Evolutionary conservation across 306 rosid species (phyloP).

Genomic region (Castanopsis chinensis): DNA sequence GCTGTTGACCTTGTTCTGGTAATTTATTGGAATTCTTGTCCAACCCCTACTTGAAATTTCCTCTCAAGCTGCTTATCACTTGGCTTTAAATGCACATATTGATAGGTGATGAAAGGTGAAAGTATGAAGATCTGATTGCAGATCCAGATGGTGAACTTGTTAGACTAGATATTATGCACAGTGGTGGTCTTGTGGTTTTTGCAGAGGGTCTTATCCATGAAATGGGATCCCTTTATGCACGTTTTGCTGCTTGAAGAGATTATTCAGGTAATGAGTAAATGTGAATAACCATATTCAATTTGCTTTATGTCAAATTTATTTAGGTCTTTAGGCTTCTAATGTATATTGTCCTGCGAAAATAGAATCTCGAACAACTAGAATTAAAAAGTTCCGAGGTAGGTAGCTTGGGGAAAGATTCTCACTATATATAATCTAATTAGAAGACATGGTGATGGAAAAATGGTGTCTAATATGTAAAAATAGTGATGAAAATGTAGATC

Average conservation of each 20-base stretch:
- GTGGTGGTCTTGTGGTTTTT: constrained; percentile 86
- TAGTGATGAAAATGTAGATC: too few species aligned
- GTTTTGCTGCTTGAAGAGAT: constrained; percentile 90
- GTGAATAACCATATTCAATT: neutral
- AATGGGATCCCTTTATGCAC: constrained; percentile 88
- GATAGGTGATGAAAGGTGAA: constrained; percentile 76
- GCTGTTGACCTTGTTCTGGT: constrained; percentile 78
- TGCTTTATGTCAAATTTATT: neutral
- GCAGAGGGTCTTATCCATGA: constrained; percentile 92
- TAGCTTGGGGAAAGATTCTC: too few species aligned
- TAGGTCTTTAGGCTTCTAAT: neutral
- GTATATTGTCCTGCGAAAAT: neutral
- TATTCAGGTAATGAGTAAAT: constrained; percentile 49
- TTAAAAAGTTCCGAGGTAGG: too few species aligned
- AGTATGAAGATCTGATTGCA: constrained; percentile 60
- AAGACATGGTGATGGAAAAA: too few species aligned
- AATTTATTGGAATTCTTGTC: constrained; percentile 23
- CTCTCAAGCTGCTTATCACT: neutral
- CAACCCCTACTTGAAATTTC: neutral
- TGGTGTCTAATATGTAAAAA: too few species aligned
- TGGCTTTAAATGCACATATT: neutral
- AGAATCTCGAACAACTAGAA: neutral
- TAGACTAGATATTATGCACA: constrained; percentile 26
- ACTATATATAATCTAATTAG: too few species aligned
- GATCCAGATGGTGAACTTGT: constrained; percentile 59